Conservation (phyloP, 441 rosid genomes). For the Gossypium trilobum region DNA sequence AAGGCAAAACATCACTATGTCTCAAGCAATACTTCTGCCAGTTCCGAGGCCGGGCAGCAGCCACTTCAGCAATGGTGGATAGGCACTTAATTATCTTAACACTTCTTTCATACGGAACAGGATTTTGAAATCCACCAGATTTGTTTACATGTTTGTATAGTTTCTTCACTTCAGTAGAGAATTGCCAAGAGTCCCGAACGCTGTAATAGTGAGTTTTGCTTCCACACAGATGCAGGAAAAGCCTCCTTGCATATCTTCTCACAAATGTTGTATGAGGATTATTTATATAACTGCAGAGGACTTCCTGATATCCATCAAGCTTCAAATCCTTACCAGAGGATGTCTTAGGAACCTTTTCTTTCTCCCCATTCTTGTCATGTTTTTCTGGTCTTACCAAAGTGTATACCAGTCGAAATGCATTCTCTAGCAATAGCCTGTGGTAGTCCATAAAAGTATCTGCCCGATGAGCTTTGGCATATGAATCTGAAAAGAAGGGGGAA, state of each 20-base stretch:
- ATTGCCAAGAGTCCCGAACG: constrained; percentile 97
- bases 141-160: constrained; percentile 83
- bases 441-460: constrained; percentile 87
- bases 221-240: constrained; percentile 96
- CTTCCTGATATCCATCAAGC: constrained; percentile 96
- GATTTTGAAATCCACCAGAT: constrained; percentile 88
- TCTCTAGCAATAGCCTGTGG: constrained; percentile 86
- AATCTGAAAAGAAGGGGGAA: constrained; percentile 97
- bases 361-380: constrained; percentile 92
- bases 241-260: constrained; percentile 96
- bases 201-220: constrained; percentile 97
- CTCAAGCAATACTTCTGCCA: constrained; percentile 99
- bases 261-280: constrained; percentile 93
- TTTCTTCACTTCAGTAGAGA: constrained; percentile 82
- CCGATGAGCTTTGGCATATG: constrained; percentile 93
- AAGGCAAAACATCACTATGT: constrained; percentile 81
- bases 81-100: constrained; percentile 93
- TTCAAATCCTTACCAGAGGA: constrained; percentile 78
- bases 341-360: constrained; percentile 64
- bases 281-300: constrained; percentile 94
- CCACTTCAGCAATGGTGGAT: constrained; percentile 93
- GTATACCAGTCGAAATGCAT: constrained; percentile 87
- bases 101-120: constrained; percentile 87
- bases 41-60: constrained; percentile 91
- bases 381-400: constrained; percentile 96